Percentiles rank a stretch among this genome's conserved stretches.
Conservation (phyloP, 768 basidiomycete genomes). For the Cyathus striatus region DNA sequence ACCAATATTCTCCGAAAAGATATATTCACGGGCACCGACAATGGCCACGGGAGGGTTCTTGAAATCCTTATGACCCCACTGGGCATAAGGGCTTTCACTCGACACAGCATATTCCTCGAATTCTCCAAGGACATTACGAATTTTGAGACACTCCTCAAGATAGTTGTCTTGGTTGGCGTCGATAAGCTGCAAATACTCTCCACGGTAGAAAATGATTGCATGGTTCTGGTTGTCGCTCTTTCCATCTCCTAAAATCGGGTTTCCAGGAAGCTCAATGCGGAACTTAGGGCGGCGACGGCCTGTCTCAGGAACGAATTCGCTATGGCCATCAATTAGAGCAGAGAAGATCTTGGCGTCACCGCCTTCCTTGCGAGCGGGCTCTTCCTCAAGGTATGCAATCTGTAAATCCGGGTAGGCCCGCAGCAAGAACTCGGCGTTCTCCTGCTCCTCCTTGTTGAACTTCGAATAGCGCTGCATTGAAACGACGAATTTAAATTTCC, state of each 20-base stretch:
- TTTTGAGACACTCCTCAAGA: slow-evolving; percentile 98
- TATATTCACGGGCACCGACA: slow-evolving; percentile 98
- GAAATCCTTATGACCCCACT: slow-evolving; percentile 87
- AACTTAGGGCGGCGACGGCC: slow-evolving; percentile 93
- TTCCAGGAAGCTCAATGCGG: slow-evolving; percentile 96
- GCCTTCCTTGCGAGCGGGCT: slow-evolving; percentile 88
- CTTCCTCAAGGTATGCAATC: slow-evolving; percentile 98
- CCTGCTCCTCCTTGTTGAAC: slow-evolving; percentile 99
- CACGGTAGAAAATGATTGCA: slow-evolving; percentile 98
- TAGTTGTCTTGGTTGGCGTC: slow-evolving; percentile 99
- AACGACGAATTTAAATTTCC: slow-evolving; percentile 99
- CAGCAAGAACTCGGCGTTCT: slow-evolving; percentile 96
- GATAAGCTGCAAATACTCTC: slow-evolving; percentile 98
- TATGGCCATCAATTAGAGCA: slow-evolving; percentile 95
- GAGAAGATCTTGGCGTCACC: slow-evolving; percentile 95
- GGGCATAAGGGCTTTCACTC: slow-evolving; percentile 86
- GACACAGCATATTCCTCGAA: slow-evolving; percentile 92
- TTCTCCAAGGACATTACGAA: slow-evolving; percentile 95
- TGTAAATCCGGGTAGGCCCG: slow-evolving; percentile 98
- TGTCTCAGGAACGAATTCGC: slow-evolving; percentile 87
- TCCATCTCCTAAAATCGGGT: slow-evolving; percentile 98
- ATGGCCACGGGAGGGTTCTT: slow-evolving; percentile 89
- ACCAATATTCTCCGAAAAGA: slow-evolving; percentile 99
- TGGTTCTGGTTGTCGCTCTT: slow-evolving; percentile 99
- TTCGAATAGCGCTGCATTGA: slow-evolving; percentile 99